phyloP scores from a whole-genome alignment of 2,329 filamentous ascomycete species.

The Rutstroemia sp. region DNA sequence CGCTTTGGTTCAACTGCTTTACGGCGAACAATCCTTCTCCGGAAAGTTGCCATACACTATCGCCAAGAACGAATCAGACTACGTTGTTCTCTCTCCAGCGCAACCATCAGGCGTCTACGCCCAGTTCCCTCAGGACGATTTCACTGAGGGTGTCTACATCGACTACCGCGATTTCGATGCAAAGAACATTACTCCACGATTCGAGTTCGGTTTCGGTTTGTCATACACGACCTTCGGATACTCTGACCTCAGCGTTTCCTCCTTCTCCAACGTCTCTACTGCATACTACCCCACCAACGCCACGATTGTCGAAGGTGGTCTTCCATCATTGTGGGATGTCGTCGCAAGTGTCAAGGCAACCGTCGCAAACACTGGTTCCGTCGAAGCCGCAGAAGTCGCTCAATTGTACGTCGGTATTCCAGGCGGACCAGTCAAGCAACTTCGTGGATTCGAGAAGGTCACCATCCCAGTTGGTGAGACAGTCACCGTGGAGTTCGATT shows the following conservation, averaged over 20 bases:
- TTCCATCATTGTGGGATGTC: constrained; percentile 46
- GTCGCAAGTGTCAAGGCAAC: constrained; percentile 40
- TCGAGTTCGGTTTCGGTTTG: constrained; percentile 40
- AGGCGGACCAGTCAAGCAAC: constrained; percentile 47
- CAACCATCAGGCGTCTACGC: constrained; percentile 36
- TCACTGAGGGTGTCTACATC: constrained; percentile 41
- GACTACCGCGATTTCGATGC: constrained; percentile 45
- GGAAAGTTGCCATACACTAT: constrained; percentile 53
- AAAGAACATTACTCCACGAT: constrained; percentile 29
- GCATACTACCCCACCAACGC: background rate
- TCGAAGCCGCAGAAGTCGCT: constrained; percentile 24
- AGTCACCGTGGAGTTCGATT: constrained; percentile 38
- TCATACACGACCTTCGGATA: constrained; percentile 49
- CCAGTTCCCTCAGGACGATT: constrained; percentile 41
- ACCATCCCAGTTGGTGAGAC: constrained; percentile 39
- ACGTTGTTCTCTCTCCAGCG: constrained; percentile 39
- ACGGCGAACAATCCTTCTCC: constrained; percentile 50
- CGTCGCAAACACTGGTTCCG: constrained; percentile 44
- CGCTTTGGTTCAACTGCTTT: constrained; percentile 52
- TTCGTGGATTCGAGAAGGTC: constrained; percentile 57
- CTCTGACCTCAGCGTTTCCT: constrained; percentile 42
- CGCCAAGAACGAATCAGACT: constrained; percentile 47
- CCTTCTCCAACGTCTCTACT: background rate
- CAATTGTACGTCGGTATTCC: constrained; percentile 25
- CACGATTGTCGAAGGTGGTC: constrained; percentile 36